These are phyloP conservation scores for Perilla frutescens DNA, from an alignment of 257 asterid species.

Conservation along the genomic window DNA sequence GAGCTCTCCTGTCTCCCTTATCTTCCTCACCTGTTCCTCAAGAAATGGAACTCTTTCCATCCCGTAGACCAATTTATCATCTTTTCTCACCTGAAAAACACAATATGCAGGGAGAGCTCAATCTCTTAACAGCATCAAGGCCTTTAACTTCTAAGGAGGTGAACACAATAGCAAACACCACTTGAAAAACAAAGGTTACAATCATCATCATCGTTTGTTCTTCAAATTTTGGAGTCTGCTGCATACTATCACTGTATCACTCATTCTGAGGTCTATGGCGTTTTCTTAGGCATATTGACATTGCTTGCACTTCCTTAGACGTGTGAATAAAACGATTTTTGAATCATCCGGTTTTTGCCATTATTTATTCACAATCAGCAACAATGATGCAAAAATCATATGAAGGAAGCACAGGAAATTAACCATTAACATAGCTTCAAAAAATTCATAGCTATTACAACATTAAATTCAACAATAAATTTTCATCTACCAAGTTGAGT, in stretches of 20 bases:
- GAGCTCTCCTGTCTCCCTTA: slow-evolving; percentile 72
- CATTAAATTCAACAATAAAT: neutral
- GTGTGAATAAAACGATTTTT: neutral
- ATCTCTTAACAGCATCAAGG: neutral
- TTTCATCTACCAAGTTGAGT: slow-evolving; percentile 7
- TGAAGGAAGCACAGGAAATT: neutral
- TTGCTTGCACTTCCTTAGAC: neutral
- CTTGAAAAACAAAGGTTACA: neutral
- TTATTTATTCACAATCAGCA: neutral
- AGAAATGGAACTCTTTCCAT: slow-evolving; percentile 85
- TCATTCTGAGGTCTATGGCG: neutral
- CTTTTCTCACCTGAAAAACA: slow-evolving; percentile 59
- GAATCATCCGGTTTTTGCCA: too few relatives aligned
- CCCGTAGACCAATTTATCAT: slow-evolving; percentile 55
- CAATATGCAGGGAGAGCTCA: neutral
- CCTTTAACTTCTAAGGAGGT: neutral
- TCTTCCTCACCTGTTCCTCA: slow-evolving; percentile 86
- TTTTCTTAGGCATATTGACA: neutral
- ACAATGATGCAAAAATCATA: neutral
- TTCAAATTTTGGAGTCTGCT: neutral
- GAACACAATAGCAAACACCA: neutral
- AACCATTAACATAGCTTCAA: slow-evolving; percentile 1
- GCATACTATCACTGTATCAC: neutral
- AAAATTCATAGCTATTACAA: neutral
- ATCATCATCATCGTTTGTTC: neutral